Evolutionary conservation across 2,329 filamentous ascomycete genomes (phyloP).

Genomic region (Colletotrichum melonis): DNA sequence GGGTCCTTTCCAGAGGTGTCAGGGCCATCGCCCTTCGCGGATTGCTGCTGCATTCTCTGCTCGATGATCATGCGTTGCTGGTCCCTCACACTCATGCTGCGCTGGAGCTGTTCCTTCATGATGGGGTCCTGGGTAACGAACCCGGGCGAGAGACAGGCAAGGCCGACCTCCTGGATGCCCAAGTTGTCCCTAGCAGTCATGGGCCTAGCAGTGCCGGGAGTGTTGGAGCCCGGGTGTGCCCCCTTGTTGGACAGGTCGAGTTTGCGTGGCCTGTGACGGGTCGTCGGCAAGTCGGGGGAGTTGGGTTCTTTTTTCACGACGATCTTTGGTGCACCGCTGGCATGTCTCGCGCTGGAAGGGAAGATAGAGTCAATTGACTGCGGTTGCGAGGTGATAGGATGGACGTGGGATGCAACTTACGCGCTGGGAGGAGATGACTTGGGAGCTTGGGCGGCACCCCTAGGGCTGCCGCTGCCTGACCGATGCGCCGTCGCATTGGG

Average conservation of each 20-base stretch:
- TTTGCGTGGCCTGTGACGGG: conserved; percentile 79
- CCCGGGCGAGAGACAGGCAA: conserved; percentile 94
- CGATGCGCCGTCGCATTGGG: conserved; percentile 58
- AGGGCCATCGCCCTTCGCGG: conserved; percentile 79
- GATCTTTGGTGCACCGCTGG: conserved; percentile 76
- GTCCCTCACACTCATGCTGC: conserved; percentile 92
- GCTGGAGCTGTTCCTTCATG: conserved; percentile 94
- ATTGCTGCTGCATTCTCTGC: conserved; percentile 87
- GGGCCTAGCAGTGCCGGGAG: conserved; percentile 74
- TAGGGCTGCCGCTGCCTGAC: conserved; percentile 67
- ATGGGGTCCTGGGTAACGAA: conserved; percentile 97
- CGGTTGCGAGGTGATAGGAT: conserved; percentile 18
- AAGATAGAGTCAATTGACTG: conserved; percentile 16
- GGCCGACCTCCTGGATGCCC: conserved; percentile 90
- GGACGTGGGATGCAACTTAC: conserved; percentile 55
- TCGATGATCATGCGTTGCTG: conserved; percentile 97
- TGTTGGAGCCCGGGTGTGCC: conserved; percentile 60
- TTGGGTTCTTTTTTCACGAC: conserved; percentile 96
- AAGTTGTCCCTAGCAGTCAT: conserved; percentile 83
- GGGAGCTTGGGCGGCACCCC: conserved; percentile 48
- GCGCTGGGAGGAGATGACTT: conserved; percentile 70
- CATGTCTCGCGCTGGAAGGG: conserved; percentile 60
- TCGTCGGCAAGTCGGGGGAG: conserved; percentile 81
- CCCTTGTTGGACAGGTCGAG: conserved; percentile 79
- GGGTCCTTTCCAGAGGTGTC: conserved; percentile 62